Conservation (phyloP, 2,329 filamentous ascomycete species). For the Ophiostoma sp. region DNA sequence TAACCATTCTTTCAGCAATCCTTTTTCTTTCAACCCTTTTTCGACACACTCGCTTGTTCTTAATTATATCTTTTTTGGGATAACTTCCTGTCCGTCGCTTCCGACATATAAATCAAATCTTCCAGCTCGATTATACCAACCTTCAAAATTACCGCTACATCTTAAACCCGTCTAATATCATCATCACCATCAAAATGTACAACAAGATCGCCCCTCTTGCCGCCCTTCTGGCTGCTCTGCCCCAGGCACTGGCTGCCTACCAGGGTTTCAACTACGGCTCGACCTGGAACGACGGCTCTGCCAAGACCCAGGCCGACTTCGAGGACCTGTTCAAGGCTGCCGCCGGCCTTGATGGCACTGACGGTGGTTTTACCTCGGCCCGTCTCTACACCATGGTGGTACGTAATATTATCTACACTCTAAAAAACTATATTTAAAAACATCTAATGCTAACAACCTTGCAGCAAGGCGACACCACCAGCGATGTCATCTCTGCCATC, state of each 20-base stretch:
- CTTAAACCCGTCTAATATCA: not conserved
- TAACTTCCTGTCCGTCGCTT: constrained; percentile 16
- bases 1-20: constrained; percentile 10
- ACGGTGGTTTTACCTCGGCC: constrained; percentile 59
- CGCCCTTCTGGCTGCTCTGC: constrained; percentile 26
- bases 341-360: constrained; percentile 56
- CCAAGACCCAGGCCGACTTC: constrained; percentile 60
- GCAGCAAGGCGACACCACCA: constrained; percentile 57
- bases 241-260: constrained; percentile 34
- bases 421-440: not conserved
- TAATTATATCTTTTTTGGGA: constrained; percentile 14
- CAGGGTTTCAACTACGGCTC: constrained; percentile 69
- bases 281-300: constrained; percentile 53
- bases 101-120: not conserved
- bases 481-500: constrained; percentile 64
- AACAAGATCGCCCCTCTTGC: constrained; percentile 25
- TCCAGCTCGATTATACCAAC: not conserved
- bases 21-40: not conserved
- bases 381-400: constrained; percentile 68
- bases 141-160: not conserved
- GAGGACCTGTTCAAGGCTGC: constrained; percentile 65
- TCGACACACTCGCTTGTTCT: constrained; percentile 20
- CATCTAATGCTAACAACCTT: constrained; percentile 14
- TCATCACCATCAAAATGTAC: constrained; percentile 9
- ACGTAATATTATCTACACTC: constrained; percentile 30